Base-by-base conservation (phyloP, 148 eudicot genomes). In the Silene latifolia region DNA sequence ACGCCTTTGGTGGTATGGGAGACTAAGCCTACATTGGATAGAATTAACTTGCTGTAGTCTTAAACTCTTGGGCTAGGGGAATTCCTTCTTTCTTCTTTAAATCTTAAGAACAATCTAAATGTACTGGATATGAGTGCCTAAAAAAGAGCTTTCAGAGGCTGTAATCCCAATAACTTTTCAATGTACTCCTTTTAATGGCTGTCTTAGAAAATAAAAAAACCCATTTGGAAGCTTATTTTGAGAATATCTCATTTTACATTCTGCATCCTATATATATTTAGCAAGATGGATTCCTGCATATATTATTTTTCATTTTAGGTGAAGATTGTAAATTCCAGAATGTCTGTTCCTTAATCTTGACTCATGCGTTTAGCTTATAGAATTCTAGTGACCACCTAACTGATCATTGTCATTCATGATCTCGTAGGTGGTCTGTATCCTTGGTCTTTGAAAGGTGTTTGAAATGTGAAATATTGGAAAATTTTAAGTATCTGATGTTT, bases 231-330 rank as follows among this genome's bases (percentile, higher is more conserved):
- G 48, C 8, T 35, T 35, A 9, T 17, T 29, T 63, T 66, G 47
- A 15, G 47, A 4, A 66, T 35, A 0, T 66, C 47, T 66, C 25
- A 27, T 20, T 57, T 75, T 29, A 56, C 25, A n/a, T 66, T 25
- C 61, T 70, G 25, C 19, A 51, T 2, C 35, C 2, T 21, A 63
- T 14, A 70, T 0, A 53, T 25, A 24, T 0, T 42, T 58, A 24
- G 75, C 44, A 39, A 39, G 44, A 39, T 39, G 44, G 44, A 6
- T 72, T 61, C 60, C 67, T 72, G 14, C 75, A 20, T 35, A 24
- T 39, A 19, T 42, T 5, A 20, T 32, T 39, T 12, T 60, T 27
- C 46, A 27, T n/a, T 29, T 58, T 72, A 72, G 27, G 51, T 56
- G 5, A 18, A 35, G 7, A 35, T 25, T 29, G 54, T 17, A 72